Conservation (phyloP, 2,329 filamentous ascomycete genomes). For the Leptodontidium sp. region DNA sequence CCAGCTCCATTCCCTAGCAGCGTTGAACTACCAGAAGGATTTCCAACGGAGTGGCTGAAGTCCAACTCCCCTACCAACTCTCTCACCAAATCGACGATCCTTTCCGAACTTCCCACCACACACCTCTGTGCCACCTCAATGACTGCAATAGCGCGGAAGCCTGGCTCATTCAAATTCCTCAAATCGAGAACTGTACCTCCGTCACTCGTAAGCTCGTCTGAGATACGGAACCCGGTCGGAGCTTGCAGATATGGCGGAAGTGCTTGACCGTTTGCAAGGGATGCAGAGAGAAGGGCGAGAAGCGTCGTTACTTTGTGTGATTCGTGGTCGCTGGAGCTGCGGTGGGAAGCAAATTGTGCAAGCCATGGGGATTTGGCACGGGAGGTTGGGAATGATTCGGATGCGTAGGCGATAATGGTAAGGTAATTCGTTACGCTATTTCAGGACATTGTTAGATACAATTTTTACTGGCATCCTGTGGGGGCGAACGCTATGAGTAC, state of each 20-base stretch:
- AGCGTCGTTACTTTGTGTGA: constrained; percentile 72
- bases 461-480: constrained; percentile 1
- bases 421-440: constrained; percentile 70
- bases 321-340: constrained; percentile 61
- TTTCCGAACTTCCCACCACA: constrained; percentile 70
- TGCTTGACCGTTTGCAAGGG: constrained; percentile 69
- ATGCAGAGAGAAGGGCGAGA: constrained; percentile 71
- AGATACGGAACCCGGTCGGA: constrained; percentile 66
- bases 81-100: constrained; percentile 66
- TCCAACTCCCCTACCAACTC: constrained; percentile 76
- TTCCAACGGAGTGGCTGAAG: constrained; percentile 52
- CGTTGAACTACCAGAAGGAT: background rate
- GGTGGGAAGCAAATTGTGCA: constrained; percentile 51
- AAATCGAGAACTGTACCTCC: constrained; percentile 66
- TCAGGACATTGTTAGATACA: background rate
- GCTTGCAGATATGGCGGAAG: constrained; percentile 73
- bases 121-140: constrained; percentile 62
- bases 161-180: constrained; percentile 71
- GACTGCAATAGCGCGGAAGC: constrained; percentile 77
- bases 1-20: background rate
- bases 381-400: constrained; percentile 53
- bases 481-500: background rate
- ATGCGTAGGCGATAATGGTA: constrained; percentile 69
- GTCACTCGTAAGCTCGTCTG: constrained; percentile 61
- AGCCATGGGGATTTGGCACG: constrained; percentile 55